Evolutionary conservation across 2,329 filamentous ascomycete species (phyloP).

Genomic region (Cladosporium sp.): DNA sequence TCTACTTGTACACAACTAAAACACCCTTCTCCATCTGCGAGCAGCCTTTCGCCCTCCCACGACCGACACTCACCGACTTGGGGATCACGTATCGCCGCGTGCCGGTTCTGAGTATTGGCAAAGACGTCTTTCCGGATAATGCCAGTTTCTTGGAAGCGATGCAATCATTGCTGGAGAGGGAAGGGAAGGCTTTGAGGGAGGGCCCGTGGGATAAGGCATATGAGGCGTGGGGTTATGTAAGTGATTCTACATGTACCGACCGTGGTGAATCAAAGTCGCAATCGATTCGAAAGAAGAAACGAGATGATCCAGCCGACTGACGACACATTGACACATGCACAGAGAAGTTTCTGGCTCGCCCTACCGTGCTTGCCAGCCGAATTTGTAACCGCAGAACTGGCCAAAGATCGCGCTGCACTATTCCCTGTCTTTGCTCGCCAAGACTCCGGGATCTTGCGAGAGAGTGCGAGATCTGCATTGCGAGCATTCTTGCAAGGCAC

Average conservation of each 20-base stretch:
- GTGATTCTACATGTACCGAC: not conserved
- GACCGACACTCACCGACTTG: constrained; percentile 26
- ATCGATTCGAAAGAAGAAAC: not conserved
- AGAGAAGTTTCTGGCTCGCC: constrained; percentile 24
- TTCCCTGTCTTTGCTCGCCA: constrained; percentile 27
- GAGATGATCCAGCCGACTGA: not conserved
- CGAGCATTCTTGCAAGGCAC: constrained; percentile 23
- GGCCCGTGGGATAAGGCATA: constrained; percentile 20
- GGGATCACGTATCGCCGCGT: constrained; percentile 31
- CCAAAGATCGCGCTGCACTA: constrained; percentile 25
- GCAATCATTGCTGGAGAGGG: constrained; percentile 22
- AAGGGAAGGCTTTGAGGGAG: constrained; percentile 23
- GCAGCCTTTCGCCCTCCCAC: constrained; percentile 30
- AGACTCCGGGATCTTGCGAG: constrained; percentile 24
- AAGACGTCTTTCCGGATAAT: constrained; percentile 32
- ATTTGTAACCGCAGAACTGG: constrained; percentile 24
- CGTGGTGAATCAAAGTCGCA: not conserved
- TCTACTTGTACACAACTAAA: constrained; percentile 24
- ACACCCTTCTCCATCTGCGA: constrained; percentile 31
- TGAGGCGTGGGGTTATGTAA: constrained; percentile 28
- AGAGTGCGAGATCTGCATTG: constrained; percentile 24
- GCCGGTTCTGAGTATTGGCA: constrained; percentile 30
- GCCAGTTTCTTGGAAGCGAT: constrained; percentile 24
- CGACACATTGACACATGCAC: not conserved
- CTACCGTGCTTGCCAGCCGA: constrained; percentile 24